phyloP scores from a whole-genome alignment of 768 basidiomycete genomes.

The Tylopilus sp. region DNA sequence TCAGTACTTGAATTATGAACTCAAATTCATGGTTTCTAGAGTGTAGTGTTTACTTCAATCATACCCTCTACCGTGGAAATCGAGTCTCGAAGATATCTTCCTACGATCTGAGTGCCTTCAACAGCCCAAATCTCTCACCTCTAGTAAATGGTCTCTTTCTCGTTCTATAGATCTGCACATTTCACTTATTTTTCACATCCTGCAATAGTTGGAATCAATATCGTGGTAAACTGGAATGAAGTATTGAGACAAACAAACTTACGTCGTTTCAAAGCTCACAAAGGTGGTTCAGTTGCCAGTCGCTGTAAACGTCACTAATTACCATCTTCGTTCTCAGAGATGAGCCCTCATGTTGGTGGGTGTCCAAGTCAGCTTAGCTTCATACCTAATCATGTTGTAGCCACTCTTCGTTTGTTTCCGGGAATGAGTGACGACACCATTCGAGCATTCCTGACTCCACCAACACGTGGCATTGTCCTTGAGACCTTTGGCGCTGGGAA shows the following conservation, averaged over 20 bases:
- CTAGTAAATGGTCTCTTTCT: constrained; percentile 63
- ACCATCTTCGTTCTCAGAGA: constrained; percentile 41
- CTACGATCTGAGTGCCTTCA: constrained; percentile 79
- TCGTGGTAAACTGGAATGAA: constrained; percentile 84
- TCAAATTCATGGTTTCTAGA: constrained; percentile 41
- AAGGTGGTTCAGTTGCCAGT: constrained; percentile 40
- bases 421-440: constrained; percentile 77
- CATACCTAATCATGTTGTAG: constrained; percentile 37
- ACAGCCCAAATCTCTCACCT: constrained; percentile 80
- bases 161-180: not conserved
- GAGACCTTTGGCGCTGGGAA: constrained; percentile 95
- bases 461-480: constrained; percentile 77
- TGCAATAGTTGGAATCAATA: constrained; percentile 78
- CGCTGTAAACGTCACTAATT: constrained; percentile 9
- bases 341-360: constrained; percentile 80
- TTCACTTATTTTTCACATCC: constrained; percentile 5
- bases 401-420: constrained; percentile 81
- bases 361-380: constrained; percentile 7
- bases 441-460: constrained; percentile 70
- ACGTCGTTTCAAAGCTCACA: constrained; percentile 77
- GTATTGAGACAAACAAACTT: constrained; percentile 81
- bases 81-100: constrained; percentile 81
- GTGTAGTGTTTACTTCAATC: constrained; percentile 87
- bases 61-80: constrained; percentile 82
- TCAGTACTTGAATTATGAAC: not conserved